Percentiles rank a stretch among this genome's conserved stretches.
phyloP scores from a whole-genome alignment of 495 filamentous ascomycete species.

The Xanthoparmelia taractica region DNA sequence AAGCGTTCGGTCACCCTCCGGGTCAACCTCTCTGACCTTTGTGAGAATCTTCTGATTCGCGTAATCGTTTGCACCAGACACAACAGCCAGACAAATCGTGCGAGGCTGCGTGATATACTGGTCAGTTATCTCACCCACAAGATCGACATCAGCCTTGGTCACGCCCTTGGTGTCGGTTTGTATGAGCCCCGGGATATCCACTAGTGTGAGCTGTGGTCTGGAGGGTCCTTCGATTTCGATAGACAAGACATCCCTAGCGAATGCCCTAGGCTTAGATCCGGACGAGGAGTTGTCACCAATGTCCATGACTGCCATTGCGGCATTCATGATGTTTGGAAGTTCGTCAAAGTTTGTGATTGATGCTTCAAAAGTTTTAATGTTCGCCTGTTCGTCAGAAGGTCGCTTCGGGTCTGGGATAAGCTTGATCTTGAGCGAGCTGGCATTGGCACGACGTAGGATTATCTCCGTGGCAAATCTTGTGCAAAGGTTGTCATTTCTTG shows the following conservation, averaged over 20 bases:
- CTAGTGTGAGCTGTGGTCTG: conserved; percentile 54
- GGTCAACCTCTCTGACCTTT: conserved; percentile 37
- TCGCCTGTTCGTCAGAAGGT: conserved; percentile 12
- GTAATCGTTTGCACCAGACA: conserved; percentile 46
- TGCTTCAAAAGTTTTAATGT: conserved; percentile 17
- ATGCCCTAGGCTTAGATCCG: conserved; percentile 30
- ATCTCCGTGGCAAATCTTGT: conserved; percentile 65
- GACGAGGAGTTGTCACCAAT: conserved; percentile 23
- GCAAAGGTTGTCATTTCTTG: conserved; percentile 54
- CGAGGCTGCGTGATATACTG: conserved; percentile 51
- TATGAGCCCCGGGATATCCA: conserved; percentile 60
- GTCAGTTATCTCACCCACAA: conserved; percentile 46
- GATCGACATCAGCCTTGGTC: conserved; percentile 34
- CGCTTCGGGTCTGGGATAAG: conserved; percentile 23
- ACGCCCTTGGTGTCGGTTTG: conserved; percentile 39
- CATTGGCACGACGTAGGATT: conserved; percentile 35
- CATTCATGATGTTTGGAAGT: conserved; percentile 37
- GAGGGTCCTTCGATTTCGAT: conserved; percentile 55
- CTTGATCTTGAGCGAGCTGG: conserved; percentile 26
- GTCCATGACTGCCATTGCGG: conserved; percentile 46
- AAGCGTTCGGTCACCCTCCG: conserved; percentile 40
- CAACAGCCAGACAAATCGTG: conserved; percentile 57
- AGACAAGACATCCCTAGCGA: conserved; percentile 55
- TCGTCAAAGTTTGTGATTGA: conserved; percentile 27
- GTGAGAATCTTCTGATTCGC: conserved; percentile 44